Base-by-base conservation (phyloP, 139 green algal species). In the Chlorella vulgaris region DNA sequence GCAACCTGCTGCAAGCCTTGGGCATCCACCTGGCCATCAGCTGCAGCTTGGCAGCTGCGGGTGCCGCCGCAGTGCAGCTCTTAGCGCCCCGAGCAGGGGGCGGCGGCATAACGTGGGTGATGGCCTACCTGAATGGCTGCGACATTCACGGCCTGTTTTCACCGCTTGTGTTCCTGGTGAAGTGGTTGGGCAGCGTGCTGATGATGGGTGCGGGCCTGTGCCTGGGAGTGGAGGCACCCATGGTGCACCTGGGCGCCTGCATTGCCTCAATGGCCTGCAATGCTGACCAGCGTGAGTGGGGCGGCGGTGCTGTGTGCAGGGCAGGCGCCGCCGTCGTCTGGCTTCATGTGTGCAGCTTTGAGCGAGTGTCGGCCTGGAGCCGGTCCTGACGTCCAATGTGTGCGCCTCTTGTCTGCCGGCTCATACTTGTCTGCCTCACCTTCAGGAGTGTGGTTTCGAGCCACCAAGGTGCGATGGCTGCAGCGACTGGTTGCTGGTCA, bases 181-280 rank as follows among this genome's bases (percentile, higher is more conserved):
- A 75, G 62, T 82, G 39, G 35, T 28, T 29, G 3, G 86, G 77
- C 93, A 66, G 88, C 94, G 42, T 83, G 89, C 22, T 74, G 87
- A 53, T 85, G 86, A 47, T 94, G 55, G 89, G 18, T 82, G 86
- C 36, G 47, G 93, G 67, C 86, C 90, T 80, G 53, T 79, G 73
- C 73, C 53, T 79, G 51, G 94, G 94, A 1, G 93, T 93, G 0
- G 94, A 98, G 86, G 95, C 90, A 0, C 94, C 95, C 33, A 93
- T 98, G 91, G 91, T 98, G 28, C 95, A 98, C 85, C 94, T 98
- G 55, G 95, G 95, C 4, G 91, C 95, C 1, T 93, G 86, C 78
- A 65, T 97, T 1, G 95, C 92, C 7, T 93, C 89, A 3, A 81
- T 91, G 51, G 89, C 92, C 33, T 85, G 33, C 19, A n/a, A 28